Base-by-base conservation (phyloP, 768 basidiomycete genomes). In the Lepiota brunneoincarnata region DNA sequence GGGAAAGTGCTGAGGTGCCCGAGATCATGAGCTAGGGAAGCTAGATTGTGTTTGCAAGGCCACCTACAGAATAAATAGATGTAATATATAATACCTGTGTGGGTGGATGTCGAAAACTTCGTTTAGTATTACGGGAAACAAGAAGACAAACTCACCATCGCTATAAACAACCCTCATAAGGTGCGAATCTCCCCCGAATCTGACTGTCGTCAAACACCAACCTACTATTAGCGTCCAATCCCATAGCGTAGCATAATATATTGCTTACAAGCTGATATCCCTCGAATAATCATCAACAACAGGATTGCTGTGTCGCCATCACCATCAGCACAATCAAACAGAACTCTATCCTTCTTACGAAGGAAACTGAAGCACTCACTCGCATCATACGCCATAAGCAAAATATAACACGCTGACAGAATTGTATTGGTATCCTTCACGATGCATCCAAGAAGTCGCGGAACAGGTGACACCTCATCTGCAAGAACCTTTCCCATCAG, bases 161-260 rank as follows among this genome's bases (percentile, higher is more conserved):
- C 53, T 41, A n/a, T 54, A 54, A 15, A 54, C 46, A 23, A 54
- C 53, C n/a, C 53, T 37, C 39, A 48, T 21, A 37, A 54, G 48
- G 31, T 47, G 53, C n/a, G 53, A 54, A 48, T 54, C 53, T 43
- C 46, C 53, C 34, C 53, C 46, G 10, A 46, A 54, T 48, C 53
- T 46, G 14, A 41, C 53, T 54, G 26, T 37, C 28, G 28, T 7
- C 28, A 31, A 10, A 37, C 28, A 21, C 4, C 7, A 24, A 17
- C 21, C 18, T 26, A 41, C 14, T 20, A 24, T 23, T 15, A 20
- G 14, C 15, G 7, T 11, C 12, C 24, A 34, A 23, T 14, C 4
- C 6, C 31, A 31, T 10, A 31, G 3, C 31, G 21, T n/a, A 20
- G 26, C 9, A n/a, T 10, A n/a, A 21, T 17, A 26, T 23, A 6